Conservation (phyloP, 108 stramenopile species). For the Skeletonema tropicum region DNA sequence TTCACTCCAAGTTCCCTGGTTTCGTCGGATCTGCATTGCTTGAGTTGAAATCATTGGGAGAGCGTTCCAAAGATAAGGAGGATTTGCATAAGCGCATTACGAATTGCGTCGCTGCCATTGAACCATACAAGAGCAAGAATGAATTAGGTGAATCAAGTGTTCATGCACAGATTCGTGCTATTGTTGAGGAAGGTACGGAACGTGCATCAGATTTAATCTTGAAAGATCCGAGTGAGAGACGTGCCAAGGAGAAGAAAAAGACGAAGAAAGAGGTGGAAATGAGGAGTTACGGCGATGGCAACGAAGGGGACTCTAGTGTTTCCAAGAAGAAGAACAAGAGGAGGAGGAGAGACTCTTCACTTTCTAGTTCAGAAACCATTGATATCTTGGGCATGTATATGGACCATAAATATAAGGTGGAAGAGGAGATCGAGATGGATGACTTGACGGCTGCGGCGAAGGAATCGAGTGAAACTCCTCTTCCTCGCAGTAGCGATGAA, state of each 20-base stretch:
- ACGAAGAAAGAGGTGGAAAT: background rate
- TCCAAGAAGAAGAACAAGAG: background rate
- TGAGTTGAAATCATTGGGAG: background rate
- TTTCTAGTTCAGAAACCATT: background rate
- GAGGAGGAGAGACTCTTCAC: background rate
- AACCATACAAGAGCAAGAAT: background rate
- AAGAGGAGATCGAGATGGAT: background rate
- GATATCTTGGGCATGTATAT: background rate
- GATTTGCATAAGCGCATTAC: background rate
- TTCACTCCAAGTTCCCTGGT: background rate
- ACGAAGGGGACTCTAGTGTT: background rate
- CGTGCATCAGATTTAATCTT: background rate
- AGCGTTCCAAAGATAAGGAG: background rate
- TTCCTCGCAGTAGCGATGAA: background rate
- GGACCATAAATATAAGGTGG: background rate
- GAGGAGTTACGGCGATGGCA: background rate
- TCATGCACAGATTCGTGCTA: background rate
- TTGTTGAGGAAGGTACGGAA: background rate
- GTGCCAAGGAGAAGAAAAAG: background rate
- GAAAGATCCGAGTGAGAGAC: background rate
- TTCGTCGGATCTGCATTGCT: background rate
- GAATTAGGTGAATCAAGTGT: background rate
- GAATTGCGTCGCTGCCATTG: background rate
- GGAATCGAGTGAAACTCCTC: background rate
- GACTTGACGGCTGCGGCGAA: background rate